Conservation (phyloP, 2,329 filamentous ascomycete species). For the Reticulascus tulasneorum region DNA sequence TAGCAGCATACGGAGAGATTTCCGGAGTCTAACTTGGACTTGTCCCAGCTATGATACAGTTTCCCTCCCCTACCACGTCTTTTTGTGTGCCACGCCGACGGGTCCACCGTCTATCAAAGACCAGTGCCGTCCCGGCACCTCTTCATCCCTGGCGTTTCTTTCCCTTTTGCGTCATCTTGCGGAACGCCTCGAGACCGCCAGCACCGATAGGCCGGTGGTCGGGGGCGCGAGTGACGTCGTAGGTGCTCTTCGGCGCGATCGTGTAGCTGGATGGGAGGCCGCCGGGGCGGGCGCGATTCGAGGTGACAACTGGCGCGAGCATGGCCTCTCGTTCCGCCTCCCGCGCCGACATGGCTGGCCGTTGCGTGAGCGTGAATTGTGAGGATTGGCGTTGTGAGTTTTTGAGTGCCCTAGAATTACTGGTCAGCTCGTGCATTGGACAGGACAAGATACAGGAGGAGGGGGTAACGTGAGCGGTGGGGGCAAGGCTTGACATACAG, state of each 20-base stretch:
- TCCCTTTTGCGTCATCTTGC: slow-evolving; percentile 61
- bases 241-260: slow-evolving; percentile 59
- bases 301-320: slow-evolving; percentile 50
- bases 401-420: slow-evolving; percentile 50
- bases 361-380: slow-evolving; percentile 47
- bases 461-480: neutral
- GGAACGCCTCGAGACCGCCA: slow-evolving; percentile 61
- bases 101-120: neutral
- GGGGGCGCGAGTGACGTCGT: slow-evolving; percentile 46
- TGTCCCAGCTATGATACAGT: too few species aligned
- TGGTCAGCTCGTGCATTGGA: too few species aligned
- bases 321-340: slow-evolving; percentile 55
- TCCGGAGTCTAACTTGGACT: too few species aligned
- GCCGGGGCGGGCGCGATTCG: slow-evolving; percentile 54
- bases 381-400: slow-evolving; percentile 45
- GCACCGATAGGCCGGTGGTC: slow-evolving; percentile 60
- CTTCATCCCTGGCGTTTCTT: slow-evolving; percentile 44
- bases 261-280: slow-evolving; percentile 55
- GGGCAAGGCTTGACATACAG: slow-evolving; percentile 48
- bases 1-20: too few species aligned
- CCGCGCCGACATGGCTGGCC: slow-evolving; percentile 36
- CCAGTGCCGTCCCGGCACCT: neutral
- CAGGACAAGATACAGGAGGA: neutral
- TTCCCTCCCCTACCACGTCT: neutral
- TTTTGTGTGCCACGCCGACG: neutral